A percentile compares a stretch with the other conserved stretches of the same genome.
These are phyloP conservation scores for Jatropha podagrica DNA, from an alignment of 441 rosid species.

Conservation along the genomic window DNA sequence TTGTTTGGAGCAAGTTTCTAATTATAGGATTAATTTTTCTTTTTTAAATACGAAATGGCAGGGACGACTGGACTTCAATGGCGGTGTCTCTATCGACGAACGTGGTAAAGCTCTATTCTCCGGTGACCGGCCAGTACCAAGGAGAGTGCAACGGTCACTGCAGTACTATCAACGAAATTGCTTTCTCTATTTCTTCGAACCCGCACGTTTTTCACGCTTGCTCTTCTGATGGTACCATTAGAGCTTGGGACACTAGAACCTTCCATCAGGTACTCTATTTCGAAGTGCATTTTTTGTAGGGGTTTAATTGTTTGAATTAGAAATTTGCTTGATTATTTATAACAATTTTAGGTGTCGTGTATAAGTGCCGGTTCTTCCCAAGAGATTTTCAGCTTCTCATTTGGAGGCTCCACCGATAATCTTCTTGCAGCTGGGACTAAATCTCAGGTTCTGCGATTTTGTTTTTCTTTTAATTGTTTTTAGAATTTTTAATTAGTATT, in stretches of 20 bases:
- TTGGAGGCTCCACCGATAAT: constrained; percentile 65
- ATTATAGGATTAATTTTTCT: neutral
- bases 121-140: constrained; percentile 70
- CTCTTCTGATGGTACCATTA: constrained; percentile 77
- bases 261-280: constrained; percentile 56
- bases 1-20: neutral
- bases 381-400: constrained; percentile 78
- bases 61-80: constrained; percentile 82
- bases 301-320: neutral
- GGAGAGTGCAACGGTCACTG: constrained; percentile 89
- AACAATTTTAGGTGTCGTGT: constrained; percentile 58
- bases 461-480: neutral
- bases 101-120: constrained; percentile 79
- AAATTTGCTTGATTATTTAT: constrained; percentile 1
- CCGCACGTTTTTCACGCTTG: constrained; percentile 76
- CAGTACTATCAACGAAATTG: constrained; percentile 60
- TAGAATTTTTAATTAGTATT: neutral
- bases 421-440: constrained; percentile 86
- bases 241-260: constrained; percentile 89
- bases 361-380: constrained; percentile 47
- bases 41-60: constrained; percentile 4
- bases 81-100: constrained; percentile 88
- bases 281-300: neutral
- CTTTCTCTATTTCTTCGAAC: constrained; percentile 56
- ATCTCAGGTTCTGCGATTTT: constrained; percentile 57